These are phyloP conservation scores for Trichoderma arundinaceum DNA, from an alignment of 2,329 filamentous ascomycete species.

Conservation along the genomic window DNA sequence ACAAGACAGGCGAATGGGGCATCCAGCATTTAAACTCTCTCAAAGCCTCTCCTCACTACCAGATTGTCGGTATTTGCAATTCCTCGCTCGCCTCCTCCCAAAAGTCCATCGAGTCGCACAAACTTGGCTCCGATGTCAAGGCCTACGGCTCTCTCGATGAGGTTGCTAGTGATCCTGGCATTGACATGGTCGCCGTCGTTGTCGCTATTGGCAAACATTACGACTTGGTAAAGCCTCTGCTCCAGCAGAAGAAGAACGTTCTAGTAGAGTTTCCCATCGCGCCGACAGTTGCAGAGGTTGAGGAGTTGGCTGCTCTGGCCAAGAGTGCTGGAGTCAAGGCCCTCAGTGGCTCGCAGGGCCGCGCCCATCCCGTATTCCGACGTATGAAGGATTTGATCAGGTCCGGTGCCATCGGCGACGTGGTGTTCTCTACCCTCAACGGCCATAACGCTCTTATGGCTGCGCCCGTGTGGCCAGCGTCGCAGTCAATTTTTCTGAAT, in stretches of 20 bases:
- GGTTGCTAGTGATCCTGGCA: conserved; percentile 1
- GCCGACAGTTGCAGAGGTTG: conserved; percentile 19
- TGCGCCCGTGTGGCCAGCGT: conserved; percentile 15
- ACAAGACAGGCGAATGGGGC: conserved; percentile 20
- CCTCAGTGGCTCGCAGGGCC: conserved; percentile 15
- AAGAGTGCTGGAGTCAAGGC: conserved; percentile 9
- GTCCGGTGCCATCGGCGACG: background rate
- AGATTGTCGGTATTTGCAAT: conserved; percentile 14
- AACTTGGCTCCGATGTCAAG: conserved; percentile 17
- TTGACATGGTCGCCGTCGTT: conserved; percentile 15
- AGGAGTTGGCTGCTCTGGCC: conserved; percentile 12
- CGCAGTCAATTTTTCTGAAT: conserved; percentile 7
- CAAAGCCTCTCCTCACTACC: conserved; percentile 6
- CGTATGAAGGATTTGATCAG: conserved; percentile 8
- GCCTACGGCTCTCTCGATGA: conserved; percentile 15
- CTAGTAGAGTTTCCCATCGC: conserved; percentile 13
- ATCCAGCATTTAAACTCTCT: conserved; percentile 14
- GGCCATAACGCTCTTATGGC: conserved; percentile 12
- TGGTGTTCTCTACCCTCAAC: conserved; percentile 18
- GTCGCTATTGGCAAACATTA: conserved; percentile 23
- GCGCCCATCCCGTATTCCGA: conserved; percentile 12
- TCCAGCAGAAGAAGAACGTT: conserved; percentile 15
- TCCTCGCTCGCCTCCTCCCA: conserved; percentile 11
- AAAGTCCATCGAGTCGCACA: conserved; percentile 18
- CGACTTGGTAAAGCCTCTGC: conserved; percentile 13